Evolutionary conservation across 23 red algal species (phyloP), one percentile per base, ranked within the genome.

Genomic region (Agarophyton chilense): DNA sequence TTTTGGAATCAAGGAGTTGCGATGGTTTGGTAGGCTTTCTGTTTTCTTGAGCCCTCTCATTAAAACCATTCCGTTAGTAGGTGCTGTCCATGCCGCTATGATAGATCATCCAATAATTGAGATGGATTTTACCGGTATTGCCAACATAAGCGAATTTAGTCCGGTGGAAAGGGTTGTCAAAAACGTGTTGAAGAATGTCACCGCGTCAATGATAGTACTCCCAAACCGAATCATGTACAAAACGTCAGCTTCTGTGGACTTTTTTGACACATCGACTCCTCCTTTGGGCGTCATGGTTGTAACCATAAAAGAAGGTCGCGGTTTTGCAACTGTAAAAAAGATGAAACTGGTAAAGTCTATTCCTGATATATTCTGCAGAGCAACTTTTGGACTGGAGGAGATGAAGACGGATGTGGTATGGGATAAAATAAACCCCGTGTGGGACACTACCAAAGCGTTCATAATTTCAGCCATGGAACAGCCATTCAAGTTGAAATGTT

Each of bases 151-250:
- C 21, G 88, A 91, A 55, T 82, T 91, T 49, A 76, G 88, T 53
- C 88, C 88, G 36, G 39, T 91, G 42, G 88, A 91, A 73, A 81
- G 56, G 42, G 65, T 91, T 16, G 88, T 91, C 32, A 46, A 60
- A 35, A 82, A 72, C 18, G 88, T 91, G 18, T 28, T 91, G 42
- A 81, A 65, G 33, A 82, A 91, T 74, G 88, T 91, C 22, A 91
- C 77, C 29, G 88, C 88, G 26, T 81, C 88, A 2, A 91, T 91
- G 88, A 45, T 72, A n/a, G 75, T 81, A 12, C 76, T 91, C 47
- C 88, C 88, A 25, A 91, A 91, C 55, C 75, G 88, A 52, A 70
- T 91, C 67, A 52, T 81, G 54, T 82, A 82, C 77, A 91, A 91
- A 45, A 14, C 79, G 17, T 68, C 65, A 13, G 88, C 82, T 43